A percentile compares a stretch with the other conserved stretches of the same genome.
phyloP scores from a whole-genome alignment of 2,329 filamentous ascomycete species.

The Pseudocercospora ulei region DNA sequence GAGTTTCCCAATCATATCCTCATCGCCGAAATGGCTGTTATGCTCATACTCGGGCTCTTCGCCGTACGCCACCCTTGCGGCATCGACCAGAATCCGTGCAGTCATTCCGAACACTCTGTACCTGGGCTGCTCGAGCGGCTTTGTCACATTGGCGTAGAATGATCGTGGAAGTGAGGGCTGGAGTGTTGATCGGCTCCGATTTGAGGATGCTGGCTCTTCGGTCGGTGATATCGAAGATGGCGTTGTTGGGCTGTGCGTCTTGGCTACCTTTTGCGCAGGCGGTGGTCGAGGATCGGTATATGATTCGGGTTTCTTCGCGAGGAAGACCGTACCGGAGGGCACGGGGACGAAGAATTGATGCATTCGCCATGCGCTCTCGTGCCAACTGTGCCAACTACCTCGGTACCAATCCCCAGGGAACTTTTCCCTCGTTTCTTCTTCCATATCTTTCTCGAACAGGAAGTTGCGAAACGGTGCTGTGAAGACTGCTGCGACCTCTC shows the following conservation, averaged over 20 bases:
- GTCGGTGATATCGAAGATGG: neutral
- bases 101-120: slow-evolving; percentile 96
- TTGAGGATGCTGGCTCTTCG: slow-evolving; percentile 14
- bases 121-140: slow-evolving; percentile 29
- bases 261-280: slow-evolving; percentile 12
- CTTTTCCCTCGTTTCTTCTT: slow-evolving; percentile 30
- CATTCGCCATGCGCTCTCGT: slow-evolving; percentile 68
- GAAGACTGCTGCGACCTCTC: slow-evolving; percentile 89
- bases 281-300: slow-evolving; percentile 21
- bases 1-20: slow-evolving; percentile 53
- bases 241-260: slow-evolving; percentile 1
- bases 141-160: slow-evolving; percentile 26
- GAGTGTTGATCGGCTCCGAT: slow-evolving; percentile 15
- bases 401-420: slow-evolving; percentile 65
- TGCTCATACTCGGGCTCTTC: slow-evolving; percentile 77
- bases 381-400: slow-evolving; percentile 71
- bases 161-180: slow-evolving; percentile 28
- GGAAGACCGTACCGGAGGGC: slow-evolving; percentile 53
- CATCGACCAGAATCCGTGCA: slow-evolving; percentile 78
- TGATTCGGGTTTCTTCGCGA: slow-evolving; percentile 24
- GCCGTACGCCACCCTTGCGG: slow-evolving; percentile 71
- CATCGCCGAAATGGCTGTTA: slow-evolving; percentile 55
- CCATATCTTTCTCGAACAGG: slow-evolving; percentile 52
- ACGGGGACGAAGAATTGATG: slow-evolving; percentile 90
- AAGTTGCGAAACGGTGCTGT: slow-evolving; percentile 83